A percentile compares a stretch with the other conserved stretches of the same genome.
phyloP scores from a whole-genome alignment of 2,329 filamentous ascomycete species.

The Stagonosporopsis rhizophila region DNA sequence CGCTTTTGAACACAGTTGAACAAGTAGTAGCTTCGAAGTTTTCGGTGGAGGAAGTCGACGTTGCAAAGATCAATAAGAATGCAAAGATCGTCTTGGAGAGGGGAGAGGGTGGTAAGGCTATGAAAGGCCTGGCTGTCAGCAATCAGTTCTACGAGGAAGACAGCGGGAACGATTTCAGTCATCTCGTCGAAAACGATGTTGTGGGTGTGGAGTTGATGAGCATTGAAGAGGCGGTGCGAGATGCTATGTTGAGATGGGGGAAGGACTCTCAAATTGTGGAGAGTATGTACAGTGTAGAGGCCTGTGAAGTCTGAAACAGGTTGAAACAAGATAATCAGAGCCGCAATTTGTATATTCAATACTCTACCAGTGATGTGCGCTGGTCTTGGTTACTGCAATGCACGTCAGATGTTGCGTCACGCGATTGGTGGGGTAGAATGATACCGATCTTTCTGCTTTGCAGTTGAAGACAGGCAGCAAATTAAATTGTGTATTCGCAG shows the following conservation, averaged over 20 bases:
- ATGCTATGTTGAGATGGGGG: slow-evolving; percentile 34
- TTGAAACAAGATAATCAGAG: neutral
- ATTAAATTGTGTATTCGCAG: neutral
- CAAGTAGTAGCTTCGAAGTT: slow-evolving; percentile 30
- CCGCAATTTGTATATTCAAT: neutral
- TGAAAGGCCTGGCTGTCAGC: slow-evolving; percentile 40
- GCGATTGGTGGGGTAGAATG: neutral
- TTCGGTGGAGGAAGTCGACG: slow-evolving; percentile 34
- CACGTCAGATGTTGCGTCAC: neutral
- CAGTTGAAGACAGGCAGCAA: neutral
- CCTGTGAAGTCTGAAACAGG: slow-evolving; percentile 29
- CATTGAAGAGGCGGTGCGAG: slow-evolving; percentile 39
- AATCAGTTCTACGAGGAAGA: slow-evolving; percentile 46
- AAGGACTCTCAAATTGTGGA: slow-evolving; percentile 34
- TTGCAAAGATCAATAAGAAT: slow-evolving; percentile 38
- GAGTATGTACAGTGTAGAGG: slow-evolving; percentile 38
- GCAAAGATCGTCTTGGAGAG: slow-evolving; percentile 36
- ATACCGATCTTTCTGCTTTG: neutral
- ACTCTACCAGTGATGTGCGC: neutral
- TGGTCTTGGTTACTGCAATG: neutral
- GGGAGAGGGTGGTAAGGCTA: slow-evolving; percentile 36
- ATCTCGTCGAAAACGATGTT: slow-evolving; percentile 38
- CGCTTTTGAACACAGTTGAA: slow-evolving; percentile 36
- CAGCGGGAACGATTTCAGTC: slow-evolving; percentile 33
- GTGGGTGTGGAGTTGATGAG: slow-evolving; percentile 36